Base-by-base conservation (phyloP, 2,329 filamentous ascomycete species). In the Talaromyces sp. region DNA sequence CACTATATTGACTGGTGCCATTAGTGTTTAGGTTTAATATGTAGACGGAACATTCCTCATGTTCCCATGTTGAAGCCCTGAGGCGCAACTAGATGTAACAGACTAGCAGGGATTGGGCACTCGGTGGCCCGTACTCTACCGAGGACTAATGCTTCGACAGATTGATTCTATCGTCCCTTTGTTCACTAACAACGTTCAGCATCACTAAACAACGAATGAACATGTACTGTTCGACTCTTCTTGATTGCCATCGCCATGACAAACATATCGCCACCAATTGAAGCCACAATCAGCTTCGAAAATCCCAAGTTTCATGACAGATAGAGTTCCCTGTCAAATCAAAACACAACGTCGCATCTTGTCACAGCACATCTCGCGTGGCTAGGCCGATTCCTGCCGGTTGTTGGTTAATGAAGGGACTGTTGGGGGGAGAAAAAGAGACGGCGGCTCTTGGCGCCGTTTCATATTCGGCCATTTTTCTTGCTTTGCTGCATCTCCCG, bases 371-470 rank as follows among this genome's bases (percentile, higher is more conserved):
- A n/a, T 66, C 53, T 66, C 53, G 51, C 40, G 38, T 61, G 58
- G 64, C 58, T 36, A 29, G 15, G 58, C n/a, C 29, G 27, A 29
- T 47, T 54, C 59, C 31, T 34, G 43, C 40, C n/a, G 36, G 60
- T 25, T n/a, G 54, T 58, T 62, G 59, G 58, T 38, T 53, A 27
- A 45, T 53, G 34, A 34, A 59, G 47, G 59, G 47, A 53, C 25
- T 5, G n/a, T 51, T 47, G 54, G 54, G 64, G 49, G 19, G 49
- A 36, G 2, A 13, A 13, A 31, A 38, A 45, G 40, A 49, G 63
- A 65, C 58, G 64, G 64, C 64, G 64, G 22, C 31, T 8, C 61
- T 66, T 66, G 59, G 64, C 64, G 40, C 36, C 25, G 64, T 66
- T 66, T 66, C 64, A 66, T 17, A n/a, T 56, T 64, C 31, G 17